Percentiles rank a stretch among this genome's conserved stretches.
These are phyloP conservation scores for Ophiocordyceps polyrhachis-furcata DNA, from an alignment of 2,329 filamentous ascomycete genomes.

Conservation along the genomic window DNA sequence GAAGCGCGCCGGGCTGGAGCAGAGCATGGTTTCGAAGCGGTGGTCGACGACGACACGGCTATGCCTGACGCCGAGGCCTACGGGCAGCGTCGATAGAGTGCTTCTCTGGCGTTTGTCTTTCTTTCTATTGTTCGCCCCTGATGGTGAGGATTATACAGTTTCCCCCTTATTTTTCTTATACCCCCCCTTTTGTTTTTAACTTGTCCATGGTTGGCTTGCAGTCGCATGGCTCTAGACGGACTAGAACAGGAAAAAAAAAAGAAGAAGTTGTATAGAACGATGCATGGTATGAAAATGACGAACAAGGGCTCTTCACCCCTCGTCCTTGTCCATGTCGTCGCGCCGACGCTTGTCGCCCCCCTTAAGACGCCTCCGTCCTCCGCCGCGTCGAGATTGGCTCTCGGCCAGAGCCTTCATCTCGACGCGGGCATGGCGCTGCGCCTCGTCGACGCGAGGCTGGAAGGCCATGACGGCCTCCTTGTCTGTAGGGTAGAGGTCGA, in stretches of 20 bases:
- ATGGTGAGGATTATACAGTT: neutral
- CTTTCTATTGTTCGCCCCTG: neutral
- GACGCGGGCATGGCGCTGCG: conserved; percentile 57
- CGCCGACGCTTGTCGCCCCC: conserved; percentile 19
- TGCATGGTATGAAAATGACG: too few species aligned
- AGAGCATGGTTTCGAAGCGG: neutral
- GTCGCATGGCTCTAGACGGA: neutral
- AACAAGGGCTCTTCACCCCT: too few species aligned
- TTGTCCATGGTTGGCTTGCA: too few species aligned
- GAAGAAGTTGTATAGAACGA: neutral
- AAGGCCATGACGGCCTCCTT: conserved; percentile 80
- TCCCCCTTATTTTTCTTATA: neutral
- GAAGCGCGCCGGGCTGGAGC: neutral
- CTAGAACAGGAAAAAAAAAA: too few species aligned
- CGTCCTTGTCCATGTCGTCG: conserved; percentile 58
- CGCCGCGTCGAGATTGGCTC: conserved; percentile 31
- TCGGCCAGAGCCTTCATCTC: conserved; percentile 72
- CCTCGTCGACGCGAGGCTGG: conserved; percentile 59
- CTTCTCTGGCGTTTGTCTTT: neutral
- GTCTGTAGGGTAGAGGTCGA: conserved; percentile 47
- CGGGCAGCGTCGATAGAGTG: neutral
- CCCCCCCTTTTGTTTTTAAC: too few species aligned
- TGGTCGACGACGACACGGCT: neutral
- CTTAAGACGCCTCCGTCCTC: conserved; percentile 30
- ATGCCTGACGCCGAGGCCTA: neutral